A percentile compares a stretch with the other conserved stretches of the same genome.
These are phyloP conservation scores for Wallacemonas sp. DNA, from an alignment of 208 protist genomes.

Conservation along the genomic window DNA sequence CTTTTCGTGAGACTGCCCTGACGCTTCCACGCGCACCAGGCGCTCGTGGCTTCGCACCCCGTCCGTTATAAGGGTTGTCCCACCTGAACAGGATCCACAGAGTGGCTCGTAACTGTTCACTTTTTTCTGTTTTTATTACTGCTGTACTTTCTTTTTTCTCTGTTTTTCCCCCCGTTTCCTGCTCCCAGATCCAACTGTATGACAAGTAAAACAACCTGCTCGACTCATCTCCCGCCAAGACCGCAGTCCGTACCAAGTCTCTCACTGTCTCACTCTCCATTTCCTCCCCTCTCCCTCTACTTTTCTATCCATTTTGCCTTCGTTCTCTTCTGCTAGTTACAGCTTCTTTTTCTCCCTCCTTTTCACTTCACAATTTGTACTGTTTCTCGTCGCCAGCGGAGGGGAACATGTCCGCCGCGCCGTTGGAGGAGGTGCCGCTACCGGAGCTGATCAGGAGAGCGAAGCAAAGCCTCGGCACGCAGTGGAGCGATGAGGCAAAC, in stretches of 20 bases:
- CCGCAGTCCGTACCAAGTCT: no score
- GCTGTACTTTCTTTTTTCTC: slow-evolving; percentile 7
- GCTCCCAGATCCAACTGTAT: background rate
- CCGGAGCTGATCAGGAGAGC: slow-evolving; percentile 22
- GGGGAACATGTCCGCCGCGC: background rate
- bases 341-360: background rate
- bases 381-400: background rate
- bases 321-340: background rate
- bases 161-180: background rate
- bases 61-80: no score
- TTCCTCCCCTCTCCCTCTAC: background rate
- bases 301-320: background rate
- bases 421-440: background rate
- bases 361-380: background rate
- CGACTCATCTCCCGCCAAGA: no score
- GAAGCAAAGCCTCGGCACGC: slow-evolving; percentile 22
- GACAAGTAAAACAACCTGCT: no score
- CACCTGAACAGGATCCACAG: no score
- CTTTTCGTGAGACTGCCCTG: slow-evolving; percentile 47
- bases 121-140: slow-evolving; percentile 18
- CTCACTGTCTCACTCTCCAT: no score
- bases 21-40: slow-evolving; percentile 29
- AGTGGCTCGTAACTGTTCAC: slow-evolving; percentile 3
- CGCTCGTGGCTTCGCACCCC: no score
- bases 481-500: slow-evolving; percentile 53